Conservation (phyloP, 2,329 filamentous ascomycete genomes). For the Lecanicillium sp. region DNA sequence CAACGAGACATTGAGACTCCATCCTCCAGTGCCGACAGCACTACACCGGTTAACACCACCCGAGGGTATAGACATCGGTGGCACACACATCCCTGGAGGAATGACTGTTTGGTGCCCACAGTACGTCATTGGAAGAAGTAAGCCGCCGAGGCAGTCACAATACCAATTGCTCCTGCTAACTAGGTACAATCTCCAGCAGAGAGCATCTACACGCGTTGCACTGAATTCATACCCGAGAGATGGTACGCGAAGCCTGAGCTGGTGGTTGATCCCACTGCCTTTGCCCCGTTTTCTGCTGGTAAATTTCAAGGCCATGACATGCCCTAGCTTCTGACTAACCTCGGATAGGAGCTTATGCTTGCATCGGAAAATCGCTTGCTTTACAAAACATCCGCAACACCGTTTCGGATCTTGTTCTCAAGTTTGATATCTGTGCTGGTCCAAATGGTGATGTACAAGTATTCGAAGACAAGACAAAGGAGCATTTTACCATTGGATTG, state of each 20-base stretch:
- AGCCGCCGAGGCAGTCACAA: no score
- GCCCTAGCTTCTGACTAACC: neutral
- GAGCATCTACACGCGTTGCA: neutral
- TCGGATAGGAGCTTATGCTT: neutral
- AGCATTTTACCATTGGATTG: neutral
- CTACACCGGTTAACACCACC: neutral
- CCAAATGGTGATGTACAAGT: neutral
- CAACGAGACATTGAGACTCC: neutral
- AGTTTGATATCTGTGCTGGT: neutral
- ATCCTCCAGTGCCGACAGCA: neutral
- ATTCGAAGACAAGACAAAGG: neutral
- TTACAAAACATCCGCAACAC: neutral
- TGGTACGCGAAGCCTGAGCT: neutral
- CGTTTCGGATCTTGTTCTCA: neutral
- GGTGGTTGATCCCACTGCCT: neutral
- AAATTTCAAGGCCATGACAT: neutral
- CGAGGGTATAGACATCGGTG: neutral
- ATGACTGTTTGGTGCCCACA: neutral
- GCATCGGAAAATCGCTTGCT: neutral
- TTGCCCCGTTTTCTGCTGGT: neutral
- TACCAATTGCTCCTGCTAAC: no score
- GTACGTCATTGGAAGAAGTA: neutral
- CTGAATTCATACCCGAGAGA: neutral
- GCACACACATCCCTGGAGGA: neutral
- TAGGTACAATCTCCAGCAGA: neutral